These are phyloP conservation scores for Jamesozyma spencerorum DNA, from an alignment of 805 yeast genomes.

Conservation along the genomic window DNA sequence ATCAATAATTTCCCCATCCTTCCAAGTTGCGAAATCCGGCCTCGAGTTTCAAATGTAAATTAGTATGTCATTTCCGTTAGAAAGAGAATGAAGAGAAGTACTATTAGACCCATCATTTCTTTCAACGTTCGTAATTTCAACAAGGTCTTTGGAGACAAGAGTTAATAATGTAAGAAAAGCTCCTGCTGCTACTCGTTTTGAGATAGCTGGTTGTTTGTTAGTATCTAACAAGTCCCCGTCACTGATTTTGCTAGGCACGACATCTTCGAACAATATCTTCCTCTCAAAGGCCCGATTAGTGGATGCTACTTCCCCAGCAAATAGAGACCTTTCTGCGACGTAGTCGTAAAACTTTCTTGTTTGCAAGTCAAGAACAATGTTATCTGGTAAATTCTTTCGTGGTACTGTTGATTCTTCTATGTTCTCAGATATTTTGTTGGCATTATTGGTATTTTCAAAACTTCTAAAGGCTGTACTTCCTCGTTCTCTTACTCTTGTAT, in stretches of 20 bases:
- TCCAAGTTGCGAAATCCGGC: no score
- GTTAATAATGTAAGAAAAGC: constrained; percentile 26
- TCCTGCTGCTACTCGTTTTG: constrained; percentile 23
- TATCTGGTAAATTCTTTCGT: background rate
- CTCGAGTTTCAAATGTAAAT: background rate
- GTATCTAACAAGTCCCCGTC: background rate
- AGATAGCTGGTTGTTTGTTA: constrained; percentile 2
- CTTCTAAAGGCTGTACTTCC: background rate
- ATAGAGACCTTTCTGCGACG: constrained; percentile 17
- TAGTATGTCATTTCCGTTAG: background rate
- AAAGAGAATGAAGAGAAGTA: background rate
- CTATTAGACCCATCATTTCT: background rate
- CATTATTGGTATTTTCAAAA: background rate
- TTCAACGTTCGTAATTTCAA: constrained; percentile 4
- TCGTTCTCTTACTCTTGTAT: constrained; percentile 8
- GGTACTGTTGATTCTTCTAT: background rate
- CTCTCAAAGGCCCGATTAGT: constrained; percentile 12
- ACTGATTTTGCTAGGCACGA: constrained; percentile 21
- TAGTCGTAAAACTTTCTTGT: constrained; percentile 24
- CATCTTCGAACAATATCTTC: constrained; percentile 20
- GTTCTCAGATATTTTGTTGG: background rate
- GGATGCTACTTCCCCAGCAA: constrained; percentile 15
- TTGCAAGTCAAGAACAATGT: constrained; percentile 16
- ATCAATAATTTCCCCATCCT: no score
- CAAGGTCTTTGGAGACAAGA: constrained; percentile 20